A percentile compares a stretch with the other conserved stretches of the same genome.
These are phyloP conservation scores for Infundibulicybe gibba DNA, from an alignment of 768 basidiomycete species.

Conservation along the genomic window DNA sequence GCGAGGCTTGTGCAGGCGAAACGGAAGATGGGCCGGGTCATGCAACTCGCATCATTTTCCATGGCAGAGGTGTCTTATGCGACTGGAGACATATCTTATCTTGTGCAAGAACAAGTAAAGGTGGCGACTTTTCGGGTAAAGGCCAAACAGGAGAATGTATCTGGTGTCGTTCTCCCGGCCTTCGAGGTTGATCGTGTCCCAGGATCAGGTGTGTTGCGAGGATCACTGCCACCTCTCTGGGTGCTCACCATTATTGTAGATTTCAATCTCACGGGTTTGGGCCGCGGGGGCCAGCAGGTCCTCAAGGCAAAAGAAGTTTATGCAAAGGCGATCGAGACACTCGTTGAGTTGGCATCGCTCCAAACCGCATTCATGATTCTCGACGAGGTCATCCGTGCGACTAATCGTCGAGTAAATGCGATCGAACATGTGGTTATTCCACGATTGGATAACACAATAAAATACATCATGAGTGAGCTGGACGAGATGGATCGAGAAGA, in stretches of 20 bases:
- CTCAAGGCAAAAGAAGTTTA: conserved; percentile 95
- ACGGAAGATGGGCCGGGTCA: conserved; percentile 97
- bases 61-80: conserved; percentile 99
- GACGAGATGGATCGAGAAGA: conserved; percentile 99
- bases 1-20: conserved; percentile 85
- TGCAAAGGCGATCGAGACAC: conserved; percentile 94
- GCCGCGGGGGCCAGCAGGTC: conserved; percentile 95
- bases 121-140: conserved; percentile 89
- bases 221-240: background rate
- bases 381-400: conserved; percentile 99
- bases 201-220: conserved; percentile 61
- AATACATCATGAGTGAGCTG: conserved; percentile 94
- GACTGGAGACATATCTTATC: conserved; percentile 95
- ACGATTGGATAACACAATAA: conserved; percentile 93
- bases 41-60: conserved; percentile 98
- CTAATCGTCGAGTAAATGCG: conserved; percentile 97
- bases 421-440: conserved; percentile 98
- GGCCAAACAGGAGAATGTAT: conserved; percentile 97
- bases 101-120: conserved; percentile 95
- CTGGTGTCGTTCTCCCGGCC: conserved; percentile 91
- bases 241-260: conserved; percentile 40
- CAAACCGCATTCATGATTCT: conserved; percentile 98
- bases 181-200: conserved; percentile 89
- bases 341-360: conserved; percentile 94
- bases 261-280: conserved; percentile 95